Evolutionary conservation across 352 stramenopile species (phyloP).

Genomic region (Globisporangium rhizosaccharum): DNA sequence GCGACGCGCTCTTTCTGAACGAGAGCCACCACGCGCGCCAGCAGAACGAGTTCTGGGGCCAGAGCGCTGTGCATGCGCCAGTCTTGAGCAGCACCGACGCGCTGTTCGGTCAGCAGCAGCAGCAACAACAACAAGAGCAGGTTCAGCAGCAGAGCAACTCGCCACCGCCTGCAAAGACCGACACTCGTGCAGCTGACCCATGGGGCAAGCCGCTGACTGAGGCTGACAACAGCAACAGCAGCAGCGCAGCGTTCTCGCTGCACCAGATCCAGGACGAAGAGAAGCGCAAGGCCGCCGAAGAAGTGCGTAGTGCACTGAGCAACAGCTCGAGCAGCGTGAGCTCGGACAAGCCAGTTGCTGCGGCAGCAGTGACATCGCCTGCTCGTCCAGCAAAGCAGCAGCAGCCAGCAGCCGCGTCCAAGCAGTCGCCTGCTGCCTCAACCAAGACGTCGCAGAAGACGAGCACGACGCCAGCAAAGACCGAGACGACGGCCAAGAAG

Average conservation of each 20-base stretch:
- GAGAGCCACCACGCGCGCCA: conserved; percentile 10
- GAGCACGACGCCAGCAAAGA: neutral
- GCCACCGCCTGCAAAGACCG: conserved; percentile 11
- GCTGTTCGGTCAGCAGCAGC: conserved; percentile 3
- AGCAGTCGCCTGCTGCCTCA: conserved; percentile 10
- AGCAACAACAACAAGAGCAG: conserved; percentile 1
- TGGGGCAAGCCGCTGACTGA: conserved; percentile 28
- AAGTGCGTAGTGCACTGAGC: conserved; percentile 7
- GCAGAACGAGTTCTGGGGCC: conserved; percentile 16
- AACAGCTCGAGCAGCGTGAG: neutral
- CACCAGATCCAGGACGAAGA: conserved; percentile 44
- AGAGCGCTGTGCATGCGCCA: conserved; percentile 4
- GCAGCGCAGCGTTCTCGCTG: conserved; percentile 18
- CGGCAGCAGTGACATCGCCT: conserved; percentile 8
- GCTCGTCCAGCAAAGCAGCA: conserved; percentile 1
- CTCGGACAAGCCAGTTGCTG: neutral
- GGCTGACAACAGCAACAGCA: conserved; percentile 2
- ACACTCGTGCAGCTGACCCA: conserved; percentile 15
- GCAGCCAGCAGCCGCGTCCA: neutral
- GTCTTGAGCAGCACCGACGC: neutral
- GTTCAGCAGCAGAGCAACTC: conserved; percentile 4
- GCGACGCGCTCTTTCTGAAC: conserved; percentile 29
- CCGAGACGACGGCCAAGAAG: neutral
- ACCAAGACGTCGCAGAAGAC: neutral
- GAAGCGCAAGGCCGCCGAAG: conserved; percentile 25